These are phyloP conservation scores for Bipolaris cookei DNA, from an alignment of 2,329 filamentous ascomycete species.

Conservation along the genomic window DNA sequence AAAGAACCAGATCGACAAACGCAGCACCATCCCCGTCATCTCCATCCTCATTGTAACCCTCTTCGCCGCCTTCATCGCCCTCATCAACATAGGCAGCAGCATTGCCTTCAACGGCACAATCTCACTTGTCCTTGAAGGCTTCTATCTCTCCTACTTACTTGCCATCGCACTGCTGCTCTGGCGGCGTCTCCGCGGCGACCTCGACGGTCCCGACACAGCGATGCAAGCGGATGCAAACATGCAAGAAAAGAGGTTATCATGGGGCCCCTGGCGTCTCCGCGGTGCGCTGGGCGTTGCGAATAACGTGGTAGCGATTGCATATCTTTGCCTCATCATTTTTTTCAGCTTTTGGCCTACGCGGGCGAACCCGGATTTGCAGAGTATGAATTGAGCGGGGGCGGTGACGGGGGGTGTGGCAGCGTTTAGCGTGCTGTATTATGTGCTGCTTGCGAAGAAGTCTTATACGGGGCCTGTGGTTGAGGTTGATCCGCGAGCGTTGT, in stretches of 20 bases:
- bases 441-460: conserved; percentile 36
- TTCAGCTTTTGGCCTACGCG: conserved; percentile 46
- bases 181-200: conserved; percentile 44
- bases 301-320: conserved; percentile 43
- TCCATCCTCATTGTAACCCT: conserved; percentile 56
- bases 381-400: conserved; percentile 46
- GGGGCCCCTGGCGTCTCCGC: conserved; percentile 46
- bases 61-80: conserved; percentile 53
- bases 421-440: conserved; percentile 43
- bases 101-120: conserved; percentile 47
- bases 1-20: conserved; percentile 39
- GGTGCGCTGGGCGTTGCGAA: conserved; percentile 39
- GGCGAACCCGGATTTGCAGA: conserved; percentile 15
- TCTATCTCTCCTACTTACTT: conserved; percentile 47
- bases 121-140: conserved; percentile 45
- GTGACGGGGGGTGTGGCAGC: conserved; percentile 39
- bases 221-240: neutral
- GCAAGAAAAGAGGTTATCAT: conserved; percentile 36
- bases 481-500: conserved; percentile 33
- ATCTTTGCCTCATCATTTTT: conserved; percentile 43
- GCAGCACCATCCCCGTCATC: conserved; percentile 53
- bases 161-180: conserved; percentile 44
- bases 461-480: conserved; percentile 46
- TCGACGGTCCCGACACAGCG: conserved; percentile 15
- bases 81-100: conserved; percentile 61